Evolutionary conservation across 2,329 filamentous ascomycete species (phyloP), one percentile per base, ranked within the genome.

Genomic region (Ceratocystis papillata): DNA sequence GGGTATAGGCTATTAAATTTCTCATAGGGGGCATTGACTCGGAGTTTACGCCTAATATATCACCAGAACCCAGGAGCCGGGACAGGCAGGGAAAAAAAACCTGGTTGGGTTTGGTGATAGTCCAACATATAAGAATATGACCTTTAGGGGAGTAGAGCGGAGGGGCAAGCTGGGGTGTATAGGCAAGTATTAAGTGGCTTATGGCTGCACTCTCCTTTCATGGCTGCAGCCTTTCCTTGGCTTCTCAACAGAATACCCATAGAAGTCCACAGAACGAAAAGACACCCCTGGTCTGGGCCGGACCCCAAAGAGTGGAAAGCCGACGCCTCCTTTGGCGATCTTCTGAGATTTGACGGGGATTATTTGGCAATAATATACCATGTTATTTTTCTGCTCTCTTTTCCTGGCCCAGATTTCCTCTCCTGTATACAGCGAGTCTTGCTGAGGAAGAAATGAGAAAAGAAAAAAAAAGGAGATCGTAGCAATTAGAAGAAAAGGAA

Each of bases 261-360:
- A 33, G 53, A 59, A 37, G 53, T 8, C 53, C 8, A 59, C 28
- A 59, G 53, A 59, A 59, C 53, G 3, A 53, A 53, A 25, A 53
- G 48, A 5, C 3, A 33, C 28, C 53, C 17, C 53, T 30, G 17
- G 15, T 17, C 5, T 59, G 12, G 53, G 0, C 53, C 17, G 17
- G 12, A 59, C 53, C 53, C 53, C 12, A 59, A 59, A 33, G 6
- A n/a, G 53, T 37, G 53, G 53, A 17, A 59, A 59, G 53, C 53
- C 53, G 53, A n/a, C 28, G 28, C 28, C 53, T 33, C 28, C 28
- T 59, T 59, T 59, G 53, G 53, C 53, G 53, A 59, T 59, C 53
- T 5, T n/a, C 37, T 33, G 17, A 59, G 53, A 59, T 33, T 59
- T 33, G 15, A n/a, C 53, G 15, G 28, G 53, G 53, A 59, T 59